These are phyloP conservation scores for Inosperma sp. DNA, from an alignment of 768 basidiomycete species.

Conservation along the genomic window DNA sequence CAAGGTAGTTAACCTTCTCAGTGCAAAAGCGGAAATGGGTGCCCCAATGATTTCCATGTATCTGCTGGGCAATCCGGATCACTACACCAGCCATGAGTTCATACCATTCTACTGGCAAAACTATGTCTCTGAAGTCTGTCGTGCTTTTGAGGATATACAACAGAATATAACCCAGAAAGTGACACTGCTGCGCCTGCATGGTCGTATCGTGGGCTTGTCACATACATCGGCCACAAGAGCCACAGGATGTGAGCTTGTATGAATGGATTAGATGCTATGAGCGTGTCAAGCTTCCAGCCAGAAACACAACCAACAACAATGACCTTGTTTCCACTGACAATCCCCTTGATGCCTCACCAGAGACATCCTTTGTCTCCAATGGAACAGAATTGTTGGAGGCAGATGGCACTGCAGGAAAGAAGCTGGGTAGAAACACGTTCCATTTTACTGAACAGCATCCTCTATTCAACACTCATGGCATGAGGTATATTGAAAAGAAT, in stretches of 20 bases:
- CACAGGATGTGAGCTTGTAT: conserved; percentile 1
- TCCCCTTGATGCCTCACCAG: no score
- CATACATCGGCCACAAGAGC: conserved; percentile 1
- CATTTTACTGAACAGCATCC: neutral
- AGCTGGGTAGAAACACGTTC: neutral
- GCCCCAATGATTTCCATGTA: conserved; percentile 34
- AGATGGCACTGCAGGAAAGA: neutral
- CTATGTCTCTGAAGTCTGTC: conserved; percentile 25
- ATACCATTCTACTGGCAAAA: conserved; percentile 29
- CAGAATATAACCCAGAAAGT: neutral
- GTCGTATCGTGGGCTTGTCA: neutral
- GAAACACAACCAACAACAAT: neutral
- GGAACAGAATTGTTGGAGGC: neutral
- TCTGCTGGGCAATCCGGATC: conserved; percentile 33
- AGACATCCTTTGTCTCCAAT: neutral
- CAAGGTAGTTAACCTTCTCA: conserved; percentile 34
- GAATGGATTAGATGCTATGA: conserved; percentile 5
- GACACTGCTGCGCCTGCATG: neutral
- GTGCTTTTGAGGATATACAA: conserved; percentile 8
- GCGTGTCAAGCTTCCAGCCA: neutral
- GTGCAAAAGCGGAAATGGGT: conserved; percentile 34
- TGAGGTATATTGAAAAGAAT: neutral
- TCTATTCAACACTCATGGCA: neutral
- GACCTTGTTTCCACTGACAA: neutral
- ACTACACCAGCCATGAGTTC: conserved; percentile 36